These are phyloP conservation scores for Pichia sp. DNA, from an alignment of 1,139 yeast species.

Conservation along the genomic window DNA sequence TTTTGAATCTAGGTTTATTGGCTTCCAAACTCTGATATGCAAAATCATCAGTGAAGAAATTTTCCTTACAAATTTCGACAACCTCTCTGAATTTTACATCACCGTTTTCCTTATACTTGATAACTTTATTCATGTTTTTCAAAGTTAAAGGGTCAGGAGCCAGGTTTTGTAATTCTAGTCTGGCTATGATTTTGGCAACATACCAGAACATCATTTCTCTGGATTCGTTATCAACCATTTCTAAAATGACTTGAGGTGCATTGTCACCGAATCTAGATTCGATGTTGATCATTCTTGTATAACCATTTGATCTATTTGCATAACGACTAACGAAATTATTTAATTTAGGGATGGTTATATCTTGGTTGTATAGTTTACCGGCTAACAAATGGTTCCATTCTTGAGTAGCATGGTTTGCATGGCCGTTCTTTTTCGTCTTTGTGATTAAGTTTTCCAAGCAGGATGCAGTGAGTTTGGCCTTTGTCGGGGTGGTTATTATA, in stretches of 20 bases:
- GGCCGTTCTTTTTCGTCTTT: constrained; percentile 35
- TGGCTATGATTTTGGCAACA: constrained; percentile 74
- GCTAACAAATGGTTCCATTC: constrained; percentile 27
- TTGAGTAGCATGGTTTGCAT: constrained; percentile 3
- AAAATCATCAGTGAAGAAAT: constrained; percentile 41
- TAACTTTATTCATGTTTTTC: constrained; percentile 50
- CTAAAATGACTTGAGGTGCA: constrained; percentile 86
- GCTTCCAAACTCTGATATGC: constrained; percentile 12
- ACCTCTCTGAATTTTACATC: constrained; percentile 48
- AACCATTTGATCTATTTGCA: constrained; percentile 63
- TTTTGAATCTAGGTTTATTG: constrained; percentile 27
- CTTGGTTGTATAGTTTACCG: constrained; percentile 37
- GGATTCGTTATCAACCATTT: constrained; percentile 70
- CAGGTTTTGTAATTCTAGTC: constrained; percentile 61
- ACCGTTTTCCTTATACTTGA: constrained; percentile 42
- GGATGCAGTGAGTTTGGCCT: constrained; percentile 60
- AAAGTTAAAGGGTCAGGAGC: constrained; percentile 56
- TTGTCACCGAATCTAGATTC: constrained; percentile 88
- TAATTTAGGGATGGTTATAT: constrained; percentile 49
- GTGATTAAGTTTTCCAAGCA: constrained; percentile 51
- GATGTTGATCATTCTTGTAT: constrained; percentile 74
- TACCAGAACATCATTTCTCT: constrained; percentile 73
- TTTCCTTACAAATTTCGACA: constrained; percentile 57
- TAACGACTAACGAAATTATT: constrained; percentile 62
- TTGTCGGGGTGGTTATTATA: constrained; percentile 63